Conservation (phyloP, 306 rosid species). For the Prunus fruticosa region DNA sequence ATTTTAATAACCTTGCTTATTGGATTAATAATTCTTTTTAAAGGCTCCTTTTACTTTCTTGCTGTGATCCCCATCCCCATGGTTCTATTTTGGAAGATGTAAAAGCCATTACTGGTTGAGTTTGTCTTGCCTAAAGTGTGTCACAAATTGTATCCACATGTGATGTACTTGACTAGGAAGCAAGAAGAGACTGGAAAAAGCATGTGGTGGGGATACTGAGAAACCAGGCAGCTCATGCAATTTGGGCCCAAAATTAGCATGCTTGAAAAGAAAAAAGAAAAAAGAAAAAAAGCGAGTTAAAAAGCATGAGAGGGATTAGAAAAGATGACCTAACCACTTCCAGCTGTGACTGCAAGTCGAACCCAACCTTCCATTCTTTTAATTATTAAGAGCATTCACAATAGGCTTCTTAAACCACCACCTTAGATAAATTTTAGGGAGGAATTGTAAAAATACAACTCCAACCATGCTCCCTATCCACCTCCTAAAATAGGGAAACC, state of each 20-base stretch:
- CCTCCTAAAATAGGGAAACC: too few relatives aligned
- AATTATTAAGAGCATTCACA: too few relatives aligned
- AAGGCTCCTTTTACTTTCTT: not conserved
- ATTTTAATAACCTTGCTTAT: constrained; percentile 5
- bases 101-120: not conserved
- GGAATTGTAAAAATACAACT: too few relatives aligned
- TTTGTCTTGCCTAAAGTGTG: constrained; percentile 14
- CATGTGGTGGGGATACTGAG: constrained; percentile 3
- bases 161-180: constrained; percentile 13
- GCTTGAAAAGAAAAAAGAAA: not conserved
- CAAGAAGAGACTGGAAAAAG: constrained; percentile 21
- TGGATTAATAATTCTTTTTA: not conserved
- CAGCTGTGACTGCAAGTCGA: not conserved
- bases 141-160: constrained; percentile 25
- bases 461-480: too few relatives aligned
- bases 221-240: constrained; percentile 9
- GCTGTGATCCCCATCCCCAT: not conserved
- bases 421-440: too few relatives aligned
- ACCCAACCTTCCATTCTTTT: too few relatives aligned
- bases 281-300: not conserved
- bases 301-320: constrained; percentile 7
- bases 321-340: constrained; percentile 1
- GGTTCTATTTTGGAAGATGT: constrained; percentile 10
- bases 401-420: fast-evolving
- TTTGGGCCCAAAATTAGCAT: constrained; percentile 18